Base-by-base conservation (phyloP, 257 asterid genomes). In the Pogostemon cablin region DNA sequence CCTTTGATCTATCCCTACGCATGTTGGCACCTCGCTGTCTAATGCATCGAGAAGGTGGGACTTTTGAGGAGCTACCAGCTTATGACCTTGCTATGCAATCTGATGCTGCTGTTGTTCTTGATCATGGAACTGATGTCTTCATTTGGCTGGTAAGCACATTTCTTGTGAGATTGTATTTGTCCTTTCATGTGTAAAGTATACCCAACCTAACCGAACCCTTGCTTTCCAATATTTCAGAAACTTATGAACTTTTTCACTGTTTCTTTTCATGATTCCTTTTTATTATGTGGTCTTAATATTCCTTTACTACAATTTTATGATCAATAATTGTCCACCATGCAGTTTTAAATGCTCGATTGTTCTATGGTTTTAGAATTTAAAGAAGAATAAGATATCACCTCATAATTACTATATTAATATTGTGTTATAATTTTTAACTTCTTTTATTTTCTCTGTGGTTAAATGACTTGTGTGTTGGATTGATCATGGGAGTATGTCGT, bases 21-120 rank as follows among this genome's bases (percentile, higher is more conserved):
- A 93, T 90, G 98, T 77, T 93, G 82, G 96, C 97, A 43, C 98
- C 97, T 69, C 95, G 98, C 44, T 93, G 98, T 81, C 85, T 93
- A 60, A 93, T 93, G 98, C 98, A 93, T 76, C 88, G 96, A 46
- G 96, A 90, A 78, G 97, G 97, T 79, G 97, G 98, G 49, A 93
- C 97, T 15, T 93, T 93, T 78, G 98, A 90, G 86, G 98, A 93
- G 77, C 85, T 93, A 34, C 98, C 97, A 3, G 96, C 98, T 42
- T 80, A 93, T 83, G 96, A 91, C 86, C 97, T 93, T 73, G 96
- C 91, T 58, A 93, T 93, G 99, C 99, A 93, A 76, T 89, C 99
- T 66, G 99, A 91, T 83, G 87, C 96, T 61, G 99, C 99, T 9
- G 97, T 91, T 66, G 96, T 93, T 85, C 97, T 93, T 75, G 99